phyloP scores from a whole-genome alignment of 2,329 filamentous ascomycete genomes.

The Fusarium chuoi region DNA sequence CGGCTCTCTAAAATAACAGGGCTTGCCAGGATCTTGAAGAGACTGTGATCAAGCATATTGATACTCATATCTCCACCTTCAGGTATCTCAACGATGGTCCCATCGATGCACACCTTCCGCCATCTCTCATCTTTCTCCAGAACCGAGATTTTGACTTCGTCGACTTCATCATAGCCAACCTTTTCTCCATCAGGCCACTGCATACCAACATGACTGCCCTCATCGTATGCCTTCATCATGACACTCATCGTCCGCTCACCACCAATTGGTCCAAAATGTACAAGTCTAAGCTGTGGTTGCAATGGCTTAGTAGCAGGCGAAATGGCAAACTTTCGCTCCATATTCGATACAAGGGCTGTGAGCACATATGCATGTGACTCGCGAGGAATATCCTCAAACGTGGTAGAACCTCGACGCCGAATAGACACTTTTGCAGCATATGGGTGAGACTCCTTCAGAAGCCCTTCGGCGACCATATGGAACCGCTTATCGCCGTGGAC shows the following conservation, averaged over 20 bases:
- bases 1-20: constrained; percentile 31
- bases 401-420: constrained; percentile 21
- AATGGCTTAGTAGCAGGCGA: constrained; percentile 77
- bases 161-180: constrained; percentile 78
- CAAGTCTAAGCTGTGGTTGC: constrained; percentile 75
- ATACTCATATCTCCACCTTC: constrained; percentile 77
- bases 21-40: constrained; percentile 59
- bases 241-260: constrained; percentile 78
- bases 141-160: constrained; percentile 73
- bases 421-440: constrained; percentile 59
- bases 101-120: constrained; percentile 92
- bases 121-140: constrained; percentile 76
- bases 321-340: constrained; percentile 85
- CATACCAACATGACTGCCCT: constrained; percentile 65
- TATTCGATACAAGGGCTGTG: constrained; percentile 78
- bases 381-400: constrained; percentile 46
- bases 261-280: constrained; percentile 77
- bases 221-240: constrained; percentile 73
- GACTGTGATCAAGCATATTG: constrained; percentile 55
- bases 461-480: constrained; percentile 81
- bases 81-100: constrained; percentile 82
- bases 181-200: constrained; percentile 64
- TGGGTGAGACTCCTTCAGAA: constrained; percentile 67
- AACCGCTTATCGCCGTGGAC: constrained; percentile 82
- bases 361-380: constrained; percentile 79